Percentiles rank a stretch among this genome's conserved stretches.
Evolutionary conservation across 495 filamentous ascomycete species (phyloP).

Genomic region (Aspergillus mulundensis): DNA sequence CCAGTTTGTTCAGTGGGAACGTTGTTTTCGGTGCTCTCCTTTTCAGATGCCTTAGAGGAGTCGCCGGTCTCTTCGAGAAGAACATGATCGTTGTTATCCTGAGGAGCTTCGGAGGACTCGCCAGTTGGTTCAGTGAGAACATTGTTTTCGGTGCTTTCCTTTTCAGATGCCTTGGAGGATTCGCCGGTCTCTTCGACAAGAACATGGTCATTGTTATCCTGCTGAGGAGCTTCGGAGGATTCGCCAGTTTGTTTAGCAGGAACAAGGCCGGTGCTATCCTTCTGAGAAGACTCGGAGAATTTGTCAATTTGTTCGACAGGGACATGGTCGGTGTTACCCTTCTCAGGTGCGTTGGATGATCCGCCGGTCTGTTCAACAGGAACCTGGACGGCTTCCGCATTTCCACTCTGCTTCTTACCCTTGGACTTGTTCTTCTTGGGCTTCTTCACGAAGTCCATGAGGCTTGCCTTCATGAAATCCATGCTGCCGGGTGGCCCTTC

Average conservation of each 20-base stretch:
- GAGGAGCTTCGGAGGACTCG: not conserved
- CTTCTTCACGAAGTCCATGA: conserved; percentile 7
- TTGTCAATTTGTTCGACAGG: not conserved
- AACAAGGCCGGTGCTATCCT: not conserved
- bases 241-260: not conserved
- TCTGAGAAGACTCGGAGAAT: too few relatives aligned
- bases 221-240: not conserved
- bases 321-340: not conserved
- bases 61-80: not conserved
- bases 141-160: not conserved
- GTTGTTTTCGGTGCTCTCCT: not conserved
- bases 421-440: conserved; percentile 15
- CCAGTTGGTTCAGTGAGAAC: not conserved
- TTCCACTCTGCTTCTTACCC: conserved; percentile 1
- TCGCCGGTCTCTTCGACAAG: not conserved
- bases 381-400: not conserved
- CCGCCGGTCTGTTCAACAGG: not conserved
- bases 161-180: not conserved
- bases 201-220: not conserved
- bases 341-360: not conserved
- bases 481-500: not conserved
- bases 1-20: not conserved
- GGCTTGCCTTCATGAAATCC: not conserved
- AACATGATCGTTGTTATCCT: not conserved
- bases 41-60: not conserved